Evolutionary conservation across 306 rosid species (phyloP), one percentile per base, ranked within the genome.

Genomic region (Mimosa pudica): DNA sequence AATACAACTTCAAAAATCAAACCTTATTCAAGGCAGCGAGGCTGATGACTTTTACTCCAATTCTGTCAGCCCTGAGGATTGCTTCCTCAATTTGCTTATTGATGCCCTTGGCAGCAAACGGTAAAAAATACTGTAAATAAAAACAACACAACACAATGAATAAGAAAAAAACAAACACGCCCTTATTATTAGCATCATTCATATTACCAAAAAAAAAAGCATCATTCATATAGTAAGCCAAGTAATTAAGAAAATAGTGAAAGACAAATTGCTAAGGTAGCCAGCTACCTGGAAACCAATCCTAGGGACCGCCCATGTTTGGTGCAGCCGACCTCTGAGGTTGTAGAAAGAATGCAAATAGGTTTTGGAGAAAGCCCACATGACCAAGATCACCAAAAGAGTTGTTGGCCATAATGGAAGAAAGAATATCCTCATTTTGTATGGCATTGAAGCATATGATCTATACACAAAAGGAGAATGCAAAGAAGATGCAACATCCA

Each of bases 21-120:
- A 93, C 98, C 98, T 94, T 92, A 85, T 92, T 94, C 72, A 94
- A 83, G 62, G 98, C 98, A 52, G 98, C 96, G 67, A 94, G 89
- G 80, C 98, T 94, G 36, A 94, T 90, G 77, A 94, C 98, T 86
- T 90, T 89, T 9, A 94, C 91, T 3, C 98, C 98, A 58, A 92
- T 71, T 79, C 82, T 90, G 62, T 94, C 98, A 62, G 98, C 98
- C 61, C 88, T 90, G 10, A 90, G 87, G 41, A 94, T 94, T 58
- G 97, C 98, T 10, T 89, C 65, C 78, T 94, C 98, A 74, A 94
- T 94, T 17, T 89, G 91, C 47, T 89, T 88, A 66, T 94, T 94
- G 84, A 94, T 94, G 18, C 98, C 96, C 1, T 81, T 79, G 0
- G 82, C 78, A 71, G 96, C 98, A 89, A 92, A 90, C 75, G 98